Evolutionary conservation across 257 asterid genomes (phyloP), one percentile per base, ranked within the genome.

Genomic region (Handroanthus guayacan): DNA sequence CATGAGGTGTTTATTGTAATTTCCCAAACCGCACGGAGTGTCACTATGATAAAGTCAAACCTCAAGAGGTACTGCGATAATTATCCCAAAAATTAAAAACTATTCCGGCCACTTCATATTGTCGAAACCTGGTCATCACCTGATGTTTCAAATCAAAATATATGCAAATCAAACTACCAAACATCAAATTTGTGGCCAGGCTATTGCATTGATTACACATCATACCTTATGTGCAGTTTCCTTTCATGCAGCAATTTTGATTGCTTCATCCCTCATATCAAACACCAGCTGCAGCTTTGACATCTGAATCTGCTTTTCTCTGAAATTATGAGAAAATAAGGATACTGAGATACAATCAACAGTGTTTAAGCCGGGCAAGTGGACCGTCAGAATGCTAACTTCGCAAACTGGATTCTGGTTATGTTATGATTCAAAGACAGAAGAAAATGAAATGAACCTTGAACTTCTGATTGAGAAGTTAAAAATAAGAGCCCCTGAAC

Each of bases 231-330:
- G 34, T 62, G 68, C 2, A 51, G 64, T 65, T 34, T 74, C 47
- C 60, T 17, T 67, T 48, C 41, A 9, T 36, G 55, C 67, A 62
- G 41, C 76, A 71, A 56, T 64, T 25, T 64, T 55, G 14, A 45
- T 48, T 37, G 73, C 44, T 65, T 70, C 65, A 61, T 41, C 16
- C 43, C 41, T 12, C 74, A 56, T 20, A 83, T 90, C 82, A 89
- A 82, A 83, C 91, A 83, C 91, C 71, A 6, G 91, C 84, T n/a
- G 89, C 76, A 67, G 96, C 79, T 89, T 89, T 86, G 68, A 72
- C 44, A 36, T 84, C 89, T 4, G 89, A 82, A 74, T 81, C 88
- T 17, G 90, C 54, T 81, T 85, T 90, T 25, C 84, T 94, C 97
- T 89, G 84, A 67, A 67, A 75, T 52, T 16, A 58, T 34, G 66